Percentiles rank a stretch among this genome's conserved stretches.
These are phyloP conservation scores for Jatropha curcas DNA, from an alignment of 345 rosid species.

Conservation along the genomic window DNA sequence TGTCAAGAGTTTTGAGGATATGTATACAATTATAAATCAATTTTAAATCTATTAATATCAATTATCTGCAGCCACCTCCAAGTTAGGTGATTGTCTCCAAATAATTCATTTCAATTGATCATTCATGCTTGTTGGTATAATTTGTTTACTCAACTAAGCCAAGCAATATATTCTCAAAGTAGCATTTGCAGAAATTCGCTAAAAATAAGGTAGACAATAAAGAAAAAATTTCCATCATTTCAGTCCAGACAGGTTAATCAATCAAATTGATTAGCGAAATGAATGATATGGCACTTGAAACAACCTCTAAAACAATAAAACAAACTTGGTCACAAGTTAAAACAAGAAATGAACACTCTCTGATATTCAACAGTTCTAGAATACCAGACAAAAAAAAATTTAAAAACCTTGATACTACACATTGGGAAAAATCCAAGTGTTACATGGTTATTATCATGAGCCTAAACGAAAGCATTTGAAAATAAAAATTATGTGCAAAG, in stretches of 20 bases:
- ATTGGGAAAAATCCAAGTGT: not conserved
- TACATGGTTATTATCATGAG: not conserved
- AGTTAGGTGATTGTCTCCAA: not conserved
- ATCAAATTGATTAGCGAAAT: not conserved
- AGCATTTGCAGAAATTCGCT: not conserved
- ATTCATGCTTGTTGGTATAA: not conserved
- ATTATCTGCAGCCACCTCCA: not conserved
- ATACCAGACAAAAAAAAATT: not conserved
- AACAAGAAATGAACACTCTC: not conserved
- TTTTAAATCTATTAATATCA: not conserved
- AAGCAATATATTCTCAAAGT: not conserved
- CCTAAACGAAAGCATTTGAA: conserved; percentile 4
- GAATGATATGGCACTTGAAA: not conserved
- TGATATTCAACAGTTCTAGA: not conserved
- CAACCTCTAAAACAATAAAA: too few relatives aligned
- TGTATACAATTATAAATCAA: not conserved
- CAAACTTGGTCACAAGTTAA: not conserved
- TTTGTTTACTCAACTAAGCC: not conserved
- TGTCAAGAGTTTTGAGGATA: not conserved
- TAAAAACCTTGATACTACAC: not conserved
- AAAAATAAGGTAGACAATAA: not conserved
- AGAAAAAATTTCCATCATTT: not conserved
- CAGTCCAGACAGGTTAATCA: not conserved
- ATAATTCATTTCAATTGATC: not conserved
- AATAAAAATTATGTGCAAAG: not conserved